Conservation (phyloP, 2,329 filamentous ascomycete genomes). For the Fusarium luffae region DNA sequence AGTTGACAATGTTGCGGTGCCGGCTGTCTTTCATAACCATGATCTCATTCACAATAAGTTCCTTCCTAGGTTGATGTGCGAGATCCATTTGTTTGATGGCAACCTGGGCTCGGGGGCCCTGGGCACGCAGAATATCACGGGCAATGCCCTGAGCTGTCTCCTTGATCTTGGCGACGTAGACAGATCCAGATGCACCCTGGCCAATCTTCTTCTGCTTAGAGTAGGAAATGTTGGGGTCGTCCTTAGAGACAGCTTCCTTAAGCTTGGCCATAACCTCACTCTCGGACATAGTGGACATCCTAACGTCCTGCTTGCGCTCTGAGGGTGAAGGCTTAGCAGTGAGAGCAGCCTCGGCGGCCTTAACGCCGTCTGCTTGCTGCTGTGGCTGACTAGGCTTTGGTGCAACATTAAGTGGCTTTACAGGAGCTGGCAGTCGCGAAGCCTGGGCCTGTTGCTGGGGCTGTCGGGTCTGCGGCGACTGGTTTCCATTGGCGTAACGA, state of each 20-base stretch:
- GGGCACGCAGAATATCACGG: constrained; percentile 79
- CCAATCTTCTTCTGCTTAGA: constrained; percentile 99
- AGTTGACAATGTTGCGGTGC: constrained; percentile 99
- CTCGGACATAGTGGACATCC: constrained; percentile 99
- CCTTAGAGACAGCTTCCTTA: constrained; percentile 93
- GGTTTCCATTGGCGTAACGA: constrained; percentile 66
- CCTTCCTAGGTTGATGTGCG: constrained; percentile 95
- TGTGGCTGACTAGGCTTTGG: constrained; percentile 67
- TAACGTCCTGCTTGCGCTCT: constrained; percentile 88
- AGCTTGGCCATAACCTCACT: constrained; percentile 96
- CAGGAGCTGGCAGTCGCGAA: constrained; percentile 67
- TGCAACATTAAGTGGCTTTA: constrained; percentile 83
- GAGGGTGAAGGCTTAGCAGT: constrained; percentile 80
- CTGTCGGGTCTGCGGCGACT: constrained; percentile 62
- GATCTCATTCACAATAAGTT: constrained; percentile 98
- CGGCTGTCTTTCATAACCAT: constrained; percentile 99
- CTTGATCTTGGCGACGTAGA: constrained; percentile 97
- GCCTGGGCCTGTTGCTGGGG: constrained; percentile 59
- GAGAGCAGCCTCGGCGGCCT: constrained; percentile 89
- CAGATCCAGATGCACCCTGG: constrained; percentile 95
- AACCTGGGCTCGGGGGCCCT: constrained; percentile 86
- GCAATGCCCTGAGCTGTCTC: constrained; percentile 89
- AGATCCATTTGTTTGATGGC: constrained; percentile 99
- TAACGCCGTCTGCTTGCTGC: constrained; percentile 74
- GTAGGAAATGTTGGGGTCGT: constrained; percentile 94